Evolutionary conservation across 805 yeast species (phyloP), one percentile per base, ranked within the genome.

Genomic region (Metschnikowia reukaufii): DNA sequence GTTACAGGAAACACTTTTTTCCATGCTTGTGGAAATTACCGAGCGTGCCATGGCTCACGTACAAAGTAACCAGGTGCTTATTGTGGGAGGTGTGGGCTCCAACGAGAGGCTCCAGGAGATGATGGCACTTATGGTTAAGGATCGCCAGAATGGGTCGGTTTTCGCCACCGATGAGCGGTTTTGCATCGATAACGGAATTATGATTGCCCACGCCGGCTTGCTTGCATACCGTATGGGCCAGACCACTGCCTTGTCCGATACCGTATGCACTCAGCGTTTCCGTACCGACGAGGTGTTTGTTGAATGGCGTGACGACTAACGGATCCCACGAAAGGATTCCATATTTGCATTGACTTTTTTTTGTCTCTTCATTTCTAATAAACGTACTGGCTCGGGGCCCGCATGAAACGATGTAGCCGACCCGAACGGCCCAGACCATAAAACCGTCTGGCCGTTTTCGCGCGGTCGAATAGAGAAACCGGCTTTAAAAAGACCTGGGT

Each of bases 41-140:
- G 99, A 94, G 63, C 75, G 99, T 33, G 99, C 99, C 2, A 87
- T 94, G 96, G 99, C 99, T 0, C 99, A 94, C 61, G 98, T 92
- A 3, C 83, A 84, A 56, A 78, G 95, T 3, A 79, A 79, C 50
- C 96, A 91, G 63, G 99, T 94, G 16, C 72, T 94, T 40, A 88
- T 94, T 42, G 99, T 94, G 2, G 99, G 99, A 10, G 99, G 99
- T 19, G 99, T 94, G n/a, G 99, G 99, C 0, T 89, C 96, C 56
- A 94, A 94, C 61, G 85, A 83, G 55, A 66, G 98, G 51, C 70
- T 94, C 50, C 99, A 94, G 63, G 83, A 88, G 58, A 94, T 94
- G 99, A 94, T 94, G 99, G 87, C 78, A n/a, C 68, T 78, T 38
- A 94, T 94, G 99, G 96, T 92, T 17, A 65, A 76, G 37, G 98